These are phyloP conservation scores for Laburnicola sp. DNA, from an alignment of 2,329 filamentous ascomycete species.

Conservation along the genomic window DNA sequence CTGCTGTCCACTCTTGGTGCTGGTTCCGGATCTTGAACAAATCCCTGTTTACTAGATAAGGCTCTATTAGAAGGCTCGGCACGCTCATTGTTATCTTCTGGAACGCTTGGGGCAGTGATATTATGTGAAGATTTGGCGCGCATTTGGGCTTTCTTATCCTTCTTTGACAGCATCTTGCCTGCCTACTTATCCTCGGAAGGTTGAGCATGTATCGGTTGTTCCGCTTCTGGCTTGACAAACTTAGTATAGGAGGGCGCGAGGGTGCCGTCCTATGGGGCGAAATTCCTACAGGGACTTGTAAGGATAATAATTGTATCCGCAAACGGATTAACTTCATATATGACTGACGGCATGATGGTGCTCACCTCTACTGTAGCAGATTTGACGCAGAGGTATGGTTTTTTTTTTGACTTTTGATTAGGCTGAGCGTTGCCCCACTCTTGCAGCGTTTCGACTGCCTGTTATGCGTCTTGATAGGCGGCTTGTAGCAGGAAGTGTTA, in stretches of 20 bases:
- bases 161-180: not conserved
- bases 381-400: not conserved
- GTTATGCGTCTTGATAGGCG: not conserved
- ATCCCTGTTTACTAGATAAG: slow-evolving; percentile 2
- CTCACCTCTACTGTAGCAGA: not conserved
- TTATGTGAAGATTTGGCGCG: not conserved
- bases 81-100: not conserved
- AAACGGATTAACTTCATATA: slow-evolving; percentile 1
- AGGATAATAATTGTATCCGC: slow-evolving; percentile 3
- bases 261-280: slow-evolving; percentile 2
- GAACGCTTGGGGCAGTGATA: not conserved
- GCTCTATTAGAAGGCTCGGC: slow-evolving; percentile 5
- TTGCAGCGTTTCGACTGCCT: not conserved
- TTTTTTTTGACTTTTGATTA: slow-evolving; percentile 3
- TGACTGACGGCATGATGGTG: not conserved
- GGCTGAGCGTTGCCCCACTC: slow-evolving; percentile 2
- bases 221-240: not conserved
- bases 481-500: slow-evolving; percentile 3
- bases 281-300: not conserved
- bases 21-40: slow-evolving; percentile 3
- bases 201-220: slow-evolving; percentile 4
- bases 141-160: not conserved
- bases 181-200: not conserved
- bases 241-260: not conserved
- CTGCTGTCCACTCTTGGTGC: slow-evolving; percentile 2